Evolutionary conservation across 2,329 filamentous ascomycete species (phyloP), one percentile per base, ranked within the genome.

Genomic region (Nannizziopsis barbatae): DNA sequence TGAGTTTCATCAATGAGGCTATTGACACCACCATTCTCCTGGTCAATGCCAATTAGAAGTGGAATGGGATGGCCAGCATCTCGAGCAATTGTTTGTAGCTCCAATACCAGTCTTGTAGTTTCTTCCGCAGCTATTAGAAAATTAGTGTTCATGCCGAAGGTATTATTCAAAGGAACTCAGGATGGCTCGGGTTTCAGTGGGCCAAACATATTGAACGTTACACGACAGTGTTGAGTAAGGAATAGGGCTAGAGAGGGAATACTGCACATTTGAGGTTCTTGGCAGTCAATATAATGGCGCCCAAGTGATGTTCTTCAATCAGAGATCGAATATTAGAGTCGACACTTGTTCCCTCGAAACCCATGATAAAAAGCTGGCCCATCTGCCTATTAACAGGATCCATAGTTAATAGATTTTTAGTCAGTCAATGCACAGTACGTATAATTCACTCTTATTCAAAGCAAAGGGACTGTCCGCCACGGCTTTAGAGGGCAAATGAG

Each of bases 11-110:
- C 90, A 60, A 93, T 95, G 2, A 96, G 76, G 67, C 87, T 95
- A 70, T 95, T 96, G 64, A 95, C 90, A 2, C 90, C 89, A 55
- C 92, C 92, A 79, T 98, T 96, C 65, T 98, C 92, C 64, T 98
- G 92, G 62, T 96, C 92, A 33, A 96, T 72, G 35, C 85, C 89
- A 58, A 98, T 95, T 47, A 93, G 74, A 14, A 98, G 71, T 1
- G 92, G 92, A 2, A 90, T 83, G 2, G 85, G 83, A 65, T 96
- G 90, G 15, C 90, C 90, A 51, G 90, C 84, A 66, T 93, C 78
- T 61, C 86, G 85, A 33, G 92, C 92, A 61, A 94, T 90, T 43
- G 82, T 88, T 67, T 98, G 92, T 39, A 98, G 74, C 61, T 96
- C 88, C 61, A 92, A 84, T 27, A 95, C 86, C 37, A 96, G 75